phyloP scores from a whole-genome alignment of 352 stramenopile genomes.

The Aphanomyces invadans region DNA sequence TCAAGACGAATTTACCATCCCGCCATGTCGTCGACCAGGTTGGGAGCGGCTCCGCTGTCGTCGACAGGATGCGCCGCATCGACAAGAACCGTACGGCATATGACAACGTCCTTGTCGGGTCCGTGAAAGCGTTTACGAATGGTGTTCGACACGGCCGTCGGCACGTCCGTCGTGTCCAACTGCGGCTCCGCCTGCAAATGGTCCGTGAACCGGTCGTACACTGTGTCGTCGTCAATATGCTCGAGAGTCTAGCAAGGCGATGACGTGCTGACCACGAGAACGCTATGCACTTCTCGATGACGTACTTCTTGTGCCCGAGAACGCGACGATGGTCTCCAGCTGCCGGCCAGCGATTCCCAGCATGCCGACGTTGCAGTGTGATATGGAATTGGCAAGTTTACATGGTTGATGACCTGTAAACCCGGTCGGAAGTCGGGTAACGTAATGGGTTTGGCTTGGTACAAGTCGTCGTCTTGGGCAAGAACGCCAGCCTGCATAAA shows the following conservation, averaged over 20 bases:
- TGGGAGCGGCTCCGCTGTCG: no score
- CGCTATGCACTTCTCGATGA: no score
- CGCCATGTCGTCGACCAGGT: slow-evolving; percentile 2
- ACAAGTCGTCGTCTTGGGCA: slow-evolving; percentile 10
- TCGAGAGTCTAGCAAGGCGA: slow-evolving; percentile 8
- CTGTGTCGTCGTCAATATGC: slow-evolving; percentile 13
- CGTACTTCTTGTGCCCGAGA: background rate
- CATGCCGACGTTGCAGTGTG: background rate
- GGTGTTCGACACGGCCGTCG: background rate
- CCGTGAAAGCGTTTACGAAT: slow-evolving; percentile 3
- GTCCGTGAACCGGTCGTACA: slow-evolving; percentile 15
- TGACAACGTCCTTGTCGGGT: background rate
- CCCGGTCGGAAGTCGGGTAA: background rate
- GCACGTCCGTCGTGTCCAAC: no score
- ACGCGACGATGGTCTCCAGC: background rate
- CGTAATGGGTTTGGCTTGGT: background rate
- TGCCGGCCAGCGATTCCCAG: background rate
- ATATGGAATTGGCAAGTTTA: background rate
- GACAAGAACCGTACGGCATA: slow-evolving; percentile 13
- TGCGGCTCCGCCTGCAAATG: background rate
- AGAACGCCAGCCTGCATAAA: slow-evolving; percentile 18
- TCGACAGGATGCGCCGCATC: background rate
- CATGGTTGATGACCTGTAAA: background rate
- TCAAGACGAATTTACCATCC: slow-evolving; percentile 8
- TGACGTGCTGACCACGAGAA: background rate